These are phyloP conservation scores for Rhizoclosmatium globosum DNA, from an alignment of 192 early-diverging fungal genomes.

Conservation along the genomic window DNA sequence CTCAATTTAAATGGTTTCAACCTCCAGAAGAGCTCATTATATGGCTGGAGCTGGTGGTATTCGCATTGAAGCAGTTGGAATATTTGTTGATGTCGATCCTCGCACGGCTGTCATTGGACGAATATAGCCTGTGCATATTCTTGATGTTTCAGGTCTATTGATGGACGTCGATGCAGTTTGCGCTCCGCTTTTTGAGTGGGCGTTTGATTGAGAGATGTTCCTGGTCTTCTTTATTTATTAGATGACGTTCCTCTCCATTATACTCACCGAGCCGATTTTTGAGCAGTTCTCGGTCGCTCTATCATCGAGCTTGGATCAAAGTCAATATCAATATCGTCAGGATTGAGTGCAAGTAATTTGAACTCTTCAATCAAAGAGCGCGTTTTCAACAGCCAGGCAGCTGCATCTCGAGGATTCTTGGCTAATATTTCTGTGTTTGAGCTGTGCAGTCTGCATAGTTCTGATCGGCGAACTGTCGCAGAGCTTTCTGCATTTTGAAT, in stretches of 20 bases:
- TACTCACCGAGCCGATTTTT: not conserved
- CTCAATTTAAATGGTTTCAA: not conserved
- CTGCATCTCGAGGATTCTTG: constrained; percentile 1
- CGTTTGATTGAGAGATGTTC: not conserved
- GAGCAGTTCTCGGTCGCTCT: not conserved
- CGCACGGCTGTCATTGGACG: constrained; percentile 16
- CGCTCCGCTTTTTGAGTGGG: not conserved
- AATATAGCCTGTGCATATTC: constrained; percentile 9
- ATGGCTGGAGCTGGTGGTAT: not conserved
- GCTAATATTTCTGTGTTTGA: not conserved
- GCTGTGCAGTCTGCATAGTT: constrained; percentile 9
- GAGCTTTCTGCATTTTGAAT: not conserved
- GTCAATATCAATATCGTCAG: not conserved
- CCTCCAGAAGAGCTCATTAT: constrained; percentile 6
- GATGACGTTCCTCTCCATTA: not conserved
- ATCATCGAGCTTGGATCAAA: not conserved
- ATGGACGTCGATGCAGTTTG: not conserved
- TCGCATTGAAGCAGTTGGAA: not conserved
- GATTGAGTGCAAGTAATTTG: not conserved
- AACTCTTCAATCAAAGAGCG: not conserved
- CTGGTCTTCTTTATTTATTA: not conserved
- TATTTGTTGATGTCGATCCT: not conserved
- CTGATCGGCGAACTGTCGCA: not conserved
- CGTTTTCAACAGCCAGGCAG: constrained; percentile 28
- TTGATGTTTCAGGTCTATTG: not conserved